Base-by-base conservation (phyloP, 75 land plant genomes). In the Pinus tabuliformis region DNA sequence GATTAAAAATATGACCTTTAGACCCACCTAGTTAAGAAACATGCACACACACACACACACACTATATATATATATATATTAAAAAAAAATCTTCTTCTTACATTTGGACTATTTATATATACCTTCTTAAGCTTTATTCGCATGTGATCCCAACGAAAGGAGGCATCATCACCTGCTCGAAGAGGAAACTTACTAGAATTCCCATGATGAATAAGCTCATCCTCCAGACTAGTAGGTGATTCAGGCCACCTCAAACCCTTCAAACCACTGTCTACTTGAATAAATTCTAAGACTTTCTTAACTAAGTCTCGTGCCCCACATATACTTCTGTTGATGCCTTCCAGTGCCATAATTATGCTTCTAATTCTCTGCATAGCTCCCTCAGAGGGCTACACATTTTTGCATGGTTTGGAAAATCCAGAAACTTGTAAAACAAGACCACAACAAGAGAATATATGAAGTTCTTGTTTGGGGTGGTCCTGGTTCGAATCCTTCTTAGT, bases 261-360 rank as follows among this genome's bases (percentile, higher is more conserved):
- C 33, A 97, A 56, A 28, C 97, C 90, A 36, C 76, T 73, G 70
- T 97, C 98, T 70, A 75, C 24, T 77, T 94, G 89, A 59, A 97
- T 90, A 80, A 83, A 87, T 28, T 59, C 80, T 74, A 97, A 82
- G 36, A 94, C 95, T 37, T 81, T 89, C 73, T 90, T 88, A 16
- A 97, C 95, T 36, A 95, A 83, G 59, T 86, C 85, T 56, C 78
- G 75, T 12, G 90, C 89, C 28, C 99, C 99, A 85, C 97, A 97
- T 56, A 97, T 89, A 78, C 99, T 97, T 9, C 97, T 97, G 83
- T 97, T 97, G 78, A 97, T 94, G 56, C 99, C 99, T 79, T 97
- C 99, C 8, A 87, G 88, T 28, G 99, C 99, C 78, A 97, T 91
- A 78, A 97, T 97, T 56, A 94, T 94, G 56, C 97, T 93, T 65